Percentiles rank a stretch among this genome's conserved stretches.
Conservation (phyloP, 2,329 filamentous ascomycete genomes). For the Rugonectria rugulosa region DNA sequence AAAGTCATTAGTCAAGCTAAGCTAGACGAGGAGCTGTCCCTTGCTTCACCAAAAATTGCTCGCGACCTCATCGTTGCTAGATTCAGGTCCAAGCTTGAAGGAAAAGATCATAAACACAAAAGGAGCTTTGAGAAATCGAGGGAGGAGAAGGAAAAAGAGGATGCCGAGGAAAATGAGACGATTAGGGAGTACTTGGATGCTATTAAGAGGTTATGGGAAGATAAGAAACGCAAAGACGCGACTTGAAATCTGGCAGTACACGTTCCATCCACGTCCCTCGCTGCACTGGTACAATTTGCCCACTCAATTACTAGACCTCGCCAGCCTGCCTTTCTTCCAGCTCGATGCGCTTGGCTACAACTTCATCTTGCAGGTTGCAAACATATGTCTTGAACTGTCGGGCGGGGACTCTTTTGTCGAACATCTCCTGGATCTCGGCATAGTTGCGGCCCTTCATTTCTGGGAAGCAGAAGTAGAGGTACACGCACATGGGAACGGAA, state of each 20-base stretch:
- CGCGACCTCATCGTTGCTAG: constrained; percentile 31
- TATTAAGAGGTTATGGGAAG: constrained; percentile 14
- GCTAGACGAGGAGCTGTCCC: constrained; percentile 31
- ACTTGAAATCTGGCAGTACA: neutral
- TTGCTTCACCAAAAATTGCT: constrained; percentile 33
- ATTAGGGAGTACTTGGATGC: constrained; percentile 33
- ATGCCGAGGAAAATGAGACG: constrained; percentile 30
- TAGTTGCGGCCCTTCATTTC: constrained; percentile 38
- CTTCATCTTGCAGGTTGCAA: constrained; percentile 19
- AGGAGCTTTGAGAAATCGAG: neutral
- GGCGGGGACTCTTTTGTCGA: constrained; percentile 21
- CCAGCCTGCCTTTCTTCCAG: constrained; percentile 17
- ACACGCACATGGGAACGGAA: constrained; percentile 42
- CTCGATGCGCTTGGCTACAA: constrained; percentile 19
- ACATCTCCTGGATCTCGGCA: constrained; percentile 27
- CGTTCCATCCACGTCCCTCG: too few species aligned
- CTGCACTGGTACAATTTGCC: too few species aligned
- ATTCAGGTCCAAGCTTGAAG: constrained; percentile 30
- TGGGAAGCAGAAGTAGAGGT: constrained; percentile 47
- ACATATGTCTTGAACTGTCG: constrained; percentile 22
- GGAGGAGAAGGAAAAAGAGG: constrained; percentile 11
- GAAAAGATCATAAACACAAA: constrained; percentile 1
- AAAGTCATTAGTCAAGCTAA: constrained; percentile 37
- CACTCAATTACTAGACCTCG: too few species aligned
- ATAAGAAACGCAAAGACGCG: neutral